Conservation (phyloP, 257 asterid species). For the Nicotiana knightiana region DNA sequence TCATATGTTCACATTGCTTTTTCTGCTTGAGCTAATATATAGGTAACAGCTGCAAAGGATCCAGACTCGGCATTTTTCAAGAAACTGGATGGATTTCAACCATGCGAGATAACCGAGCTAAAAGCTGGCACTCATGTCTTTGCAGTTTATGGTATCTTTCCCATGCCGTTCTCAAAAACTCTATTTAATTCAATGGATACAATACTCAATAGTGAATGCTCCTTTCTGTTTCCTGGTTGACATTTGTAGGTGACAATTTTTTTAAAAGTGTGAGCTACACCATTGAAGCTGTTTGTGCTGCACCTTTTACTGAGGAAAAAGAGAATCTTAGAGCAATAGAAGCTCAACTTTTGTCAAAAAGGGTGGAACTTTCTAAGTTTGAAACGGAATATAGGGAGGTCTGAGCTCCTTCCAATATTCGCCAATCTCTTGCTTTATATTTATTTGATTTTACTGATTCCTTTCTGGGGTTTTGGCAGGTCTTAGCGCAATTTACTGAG, state of each 20-base stretch:
- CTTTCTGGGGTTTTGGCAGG: conserved; percentile 35
- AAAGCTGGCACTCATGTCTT: conserved; percentile 86
- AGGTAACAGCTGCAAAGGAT: conserved; percentile 70
- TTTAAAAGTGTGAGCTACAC: conserved; percentile 81
- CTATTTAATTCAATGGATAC: neutral
- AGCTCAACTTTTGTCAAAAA: conserved; percentile 80
- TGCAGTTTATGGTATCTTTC: conserved; percentile 78
- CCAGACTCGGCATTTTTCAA: conserved; percentile 92
- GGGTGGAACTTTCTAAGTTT: conserved; percentile 83
- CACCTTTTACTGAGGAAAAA: conserved; percentile 64
- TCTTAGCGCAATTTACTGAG: conserved; percentile 88
- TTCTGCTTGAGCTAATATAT: conserved; percentile 15
- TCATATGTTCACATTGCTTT: conserved; percentile 5
- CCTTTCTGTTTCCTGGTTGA: conserved; percentile 6
- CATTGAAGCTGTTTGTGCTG: conserved; percentile 79
- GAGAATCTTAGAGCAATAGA: conserved; percentile 77
- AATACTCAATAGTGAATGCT: conserved; percentile 19
- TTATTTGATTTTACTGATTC: conserved; percentile 14
- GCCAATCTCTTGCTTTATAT: neutral
- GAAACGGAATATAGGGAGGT: conserved; percentile 98
- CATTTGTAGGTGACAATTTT: conserved; percentile 81
- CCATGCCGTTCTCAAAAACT: neutral
- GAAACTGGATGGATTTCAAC: conserved; percentile 93
- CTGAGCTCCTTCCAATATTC: neutral
- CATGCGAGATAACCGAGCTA: conserved; percentile 82